Percentiles rank a stretch among this genome's conserved stretches.
These are phyloP conservation scores for Fusarium sp. DNA, from an alignment of 2,329 filamentous ascomycete genomes.

Conservation along the genomic window DNA sequence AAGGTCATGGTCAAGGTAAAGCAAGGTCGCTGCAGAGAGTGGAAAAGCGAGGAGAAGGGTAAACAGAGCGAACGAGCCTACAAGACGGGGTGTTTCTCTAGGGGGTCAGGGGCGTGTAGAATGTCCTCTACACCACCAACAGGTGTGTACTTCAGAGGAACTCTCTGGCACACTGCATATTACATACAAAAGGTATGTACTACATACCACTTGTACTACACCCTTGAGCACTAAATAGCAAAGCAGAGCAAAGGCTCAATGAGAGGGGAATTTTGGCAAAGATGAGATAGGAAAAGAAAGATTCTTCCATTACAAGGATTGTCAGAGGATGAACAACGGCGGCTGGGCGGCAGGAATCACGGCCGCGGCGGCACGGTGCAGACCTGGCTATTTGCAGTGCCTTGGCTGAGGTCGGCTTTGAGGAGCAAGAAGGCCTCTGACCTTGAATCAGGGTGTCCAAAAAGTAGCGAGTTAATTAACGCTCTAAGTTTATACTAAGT, in stretches of 20 bases:
- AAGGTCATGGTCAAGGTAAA: constrained; percentile 18
- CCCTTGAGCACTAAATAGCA: constrained; percentile 16
- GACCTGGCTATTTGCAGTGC: neutral
- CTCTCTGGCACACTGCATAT: constrained; percentile 19
- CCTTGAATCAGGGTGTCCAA: neutral
- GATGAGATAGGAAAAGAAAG: constrained; percentile 2
- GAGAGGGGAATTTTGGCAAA: neutral
- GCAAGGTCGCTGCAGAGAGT: neutral
- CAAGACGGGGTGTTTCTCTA: constrained; percentile 14
- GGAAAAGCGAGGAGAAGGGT: neutral
- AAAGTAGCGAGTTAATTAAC: neutral
- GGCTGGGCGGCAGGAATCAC: constrained; percentile 34
- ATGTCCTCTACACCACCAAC: neutral
- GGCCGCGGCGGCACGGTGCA: constrained; percentile 30
- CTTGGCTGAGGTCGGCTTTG: neutral
- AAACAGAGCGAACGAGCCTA: constrained; percentile 7
- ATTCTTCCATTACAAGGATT: constrained; percentile 12
- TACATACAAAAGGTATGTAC: constrained; percentile 6
- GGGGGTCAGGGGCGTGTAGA: constrained; percentile 6
- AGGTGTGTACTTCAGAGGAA: constrained; percentile 18
- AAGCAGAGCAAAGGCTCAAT: neutral
- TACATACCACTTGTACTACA: constrained; percentile 2
- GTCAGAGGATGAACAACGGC: constrained; percentile 8
- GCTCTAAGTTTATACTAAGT: neutral
- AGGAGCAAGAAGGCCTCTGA: neutral